Conservation (phyloP, 495 filamentous ascomycete species). For the Tetracladium setigerum region DNA sequence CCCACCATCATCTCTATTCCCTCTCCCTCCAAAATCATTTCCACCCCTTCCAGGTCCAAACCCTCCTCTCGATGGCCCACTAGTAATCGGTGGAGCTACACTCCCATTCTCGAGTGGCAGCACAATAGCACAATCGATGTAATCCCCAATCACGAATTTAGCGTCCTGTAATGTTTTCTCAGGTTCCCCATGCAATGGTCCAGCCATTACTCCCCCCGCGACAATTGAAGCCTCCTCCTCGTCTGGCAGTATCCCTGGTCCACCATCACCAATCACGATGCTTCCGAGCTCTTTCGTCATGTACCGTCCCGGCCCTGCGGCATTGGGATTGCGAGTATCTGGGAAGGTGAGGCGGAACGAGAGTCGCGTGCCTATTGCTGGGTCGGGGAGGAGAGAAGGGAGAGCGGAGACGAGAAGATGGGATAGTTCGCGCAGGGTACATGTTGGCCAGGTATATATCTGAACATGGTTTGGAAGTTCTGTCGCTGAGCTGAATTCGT, state of each 20-base stretch:
- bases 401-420: slow-evolving; percentile 63
- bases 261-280: slow-evolving; percentile 63
- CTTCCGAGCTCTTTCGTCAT: slow-evolving; percentile 71
- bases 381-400: slow-evolving; percentile 62
- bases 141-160: slow-evolving; percentile 84
- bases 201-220: slow-evolving; percentile 16
- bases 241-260: slow-evolving; percentile 31
- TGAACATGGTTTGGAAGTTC: slow-evolving; percentile 61
- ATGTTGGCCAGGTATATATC: slow-evolving; percentile 84
- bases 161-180: slow-evolving; percentile 68
- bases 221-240: slow-evolving; percentile 21
- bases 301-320: slow-evolving; percentile 49
- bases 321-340: slow-evolving; percentile 54
- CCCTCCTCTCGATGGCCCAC: slow-evolving; percentile 27
- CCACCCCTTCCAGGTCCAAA: slow-evolving; percentile 38
- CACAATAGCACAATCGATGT: slow-evolving; percentile 70
- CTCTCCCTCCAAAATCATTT: slow-evolving; percentile 31
- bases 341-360: slow-evolving; percentile 83
- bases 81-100: slow-evolving; percentile 47
- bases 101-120: slow-evolving; percentile 66
- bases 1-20: slow-evolving; percentile 24
- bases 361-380: slow-evolving; percentile 71
- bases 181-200: slow-evolving; percentile 24
- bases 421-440: slow-evolving; percentile 75
- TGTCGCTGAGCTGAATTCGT: slow-evolving; percentile 51